These are phyloP conservation scores for Gossypium longicalyx DNA, from an alignment of 345 rosid species.

Conservation along the genomic window DNA sequence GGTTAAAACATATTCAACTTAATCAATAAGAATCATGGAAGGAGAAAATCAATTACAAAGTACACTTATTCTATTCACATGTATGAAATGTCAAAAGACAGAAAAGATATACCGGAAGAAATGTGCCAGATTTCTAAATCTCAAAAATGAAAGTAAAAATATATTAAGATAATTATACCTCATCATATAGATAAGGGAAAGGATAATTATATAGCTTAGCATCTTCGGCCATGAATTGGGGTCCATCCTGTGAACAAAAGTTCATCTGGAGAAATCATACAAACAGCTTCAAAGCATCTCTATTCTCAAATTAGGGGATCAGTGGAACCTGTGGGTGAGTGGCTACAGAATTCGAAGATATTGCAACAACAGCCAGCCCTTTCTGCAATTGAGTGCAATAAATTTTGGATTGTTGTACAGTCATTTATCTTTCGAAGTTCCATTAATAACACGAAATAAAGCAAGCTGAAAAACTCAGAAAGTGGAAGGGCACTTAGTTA, in stretches of 20 bases:
- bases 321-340: constrained; percentile 84
- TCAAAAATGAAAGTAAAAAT: neutral
- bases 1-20: constrained; percentile 1
- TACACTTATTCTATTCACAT: neutral
- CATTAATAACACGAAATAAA: neutral
- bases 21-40: neutral
- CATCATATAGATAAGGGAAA: constrained; percentile 81
- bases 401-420: neutral
- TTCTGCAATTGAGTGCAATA: constrained; percentile 44
- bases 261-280: constrained; percentile 21
- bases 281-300: constrained; percentile 21
- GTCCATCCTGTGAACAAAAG: constrained; percentile 75
- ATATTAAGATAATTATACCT: constrained; percentile 34
- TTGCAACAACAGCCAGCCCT: constrained; percentile 87
- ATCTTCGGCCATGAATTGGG: constrained; percentile 84
- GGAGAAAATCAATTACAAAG: neutral
- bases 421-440: neutral
- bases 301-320: constrained; percentile 33
- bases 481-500: constrained; percentile 23
- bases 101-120: neutral
- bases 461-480: neutral
- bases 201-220: constrained; percentile 62
- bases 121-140: neutral
- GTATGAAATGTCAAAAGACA: neutral
- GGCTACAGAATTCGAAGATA: constrained; percentile 74